Evolutionary conservation across 164 flowering plant species (phyloP), one percentile per base, ranked within the genome.

Genomic region (Kingdonia uniflora): DNA sequence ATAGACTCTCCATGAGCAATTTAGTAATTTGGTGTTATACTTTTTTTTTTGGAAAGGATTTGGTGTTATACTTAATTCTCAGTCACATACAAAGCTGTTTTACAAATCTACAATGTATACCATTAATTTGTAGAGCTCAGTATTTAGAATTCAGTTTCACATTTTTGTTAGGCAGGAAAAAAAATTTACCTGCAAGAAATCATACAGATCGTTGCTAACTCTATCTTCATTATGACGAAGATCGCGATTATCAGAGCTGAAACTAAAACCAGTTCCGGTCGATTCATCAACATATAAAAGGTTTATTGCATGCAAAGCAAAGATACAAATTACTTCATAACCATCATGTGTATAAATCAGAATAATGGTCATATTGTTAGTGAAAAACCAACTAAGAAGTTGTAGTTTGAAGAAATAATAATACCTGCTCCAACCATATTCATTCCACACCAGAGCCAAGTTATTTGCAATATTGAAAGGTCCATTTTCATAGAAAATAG

Each of bases 401-500:
- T 16, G n/a, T 15, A 52, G 10, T 52, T 13, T 15, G 38, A 23
- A 15, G 25, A 57, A 46, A 59, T 3, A 11, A 22, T 29, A 14
- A 15, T 69, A 84, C 95, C 95, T 75, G 71, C 65, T 87, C 95
- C 95, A 87, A 55, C 95, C 95, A 66, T 67, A 80, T 6, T 80
- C 82, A 59, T 84, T 87, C 95, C 87, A 87, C 2, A 50, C 20
- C 53, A 87, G 89, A 39, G 95, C 80, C 76, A 87, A 15, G 63
- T 87, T 77, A 19, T 78, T 60, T 19, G 87, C 68, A 57, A 84
- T 71, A 0, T 70, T 56, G 59, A 78, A 84, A 59, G 94, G 90
- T 17, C 90, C 90, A 68, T 81, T 82, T 60, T 87, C 90, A 54
- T 77, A 85, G 55, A 85, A 82, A 52, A 85, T 49, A 2, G 94